phyloP scores from a whole-genome alignment of 1,284 basidiomycete genomes.

The Paramarasmius palmivorus region DNA sequence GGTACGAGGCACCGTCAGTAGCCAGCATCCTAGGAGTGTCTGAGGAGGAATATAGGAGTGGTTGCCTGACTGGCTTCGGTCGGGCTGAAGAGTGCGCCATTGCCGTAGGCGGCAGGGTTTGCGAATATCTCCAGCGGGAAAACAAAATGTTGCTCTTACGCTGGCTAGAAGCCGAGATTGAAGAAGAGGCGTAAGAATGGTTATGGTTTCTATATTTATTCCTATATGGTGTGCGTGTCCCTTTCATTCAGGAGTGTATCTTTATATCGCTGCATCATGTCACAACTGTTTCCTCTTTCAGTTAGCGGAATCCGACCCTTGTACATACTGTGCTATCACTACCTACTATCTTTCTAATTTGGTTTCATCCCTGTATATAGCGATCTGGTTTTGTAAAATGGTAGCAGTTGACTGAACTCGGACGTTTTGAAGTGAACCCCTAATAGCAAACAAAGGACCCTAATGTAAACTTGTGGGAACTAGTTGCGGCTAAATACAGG shows the following conservation, averaged over 20 bases:
- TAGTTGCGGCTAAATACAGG: too few species aligned
- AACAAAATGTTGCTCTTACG: constrained; percentile 21
- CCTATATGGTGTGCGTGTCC: background rate
- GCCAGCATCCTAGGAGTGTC: constrained; percentile 55
- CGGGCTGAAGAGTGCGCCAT: constrained; percentile 72
- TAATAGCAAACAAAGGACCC: too few species aligned
- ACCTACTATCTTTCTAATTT: too few species aligned
- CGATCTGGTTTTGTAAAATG: too few species aligned
- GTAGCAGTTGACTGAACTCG: too few species aligned
- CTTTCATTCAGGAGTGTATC: background rate
- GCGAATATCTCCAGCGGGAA: constrained; percentile 45
- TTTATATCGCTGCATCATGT: background rate
- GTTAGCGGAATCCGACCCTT: too few species aligned
- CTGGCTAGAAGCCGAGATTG: constrained; percentile 15
- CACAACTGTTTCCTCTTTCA: too few species aligned
- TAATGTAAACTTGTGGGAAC: too few species aligned
- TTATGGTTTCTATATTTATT: background rate
- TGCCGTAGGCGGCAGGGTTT: constrained; percentile 55
- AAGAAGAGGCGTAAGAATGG: constrained; percentile 3
- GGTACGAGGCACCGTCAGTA: constrained; percentile 38
- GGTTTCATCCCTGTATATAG: too few species aligned
- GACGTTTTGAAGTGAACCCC: too few species aligned
- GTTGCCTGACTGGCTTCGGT: constrained; percentile 71
- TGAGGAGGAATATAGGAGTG: constrained; percentile 63
- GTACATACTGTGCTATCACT: too few species aligned